These are phyloP conservation scores for Porphyrellus cyaneotinctus DNA, from an alignment of 768 basidiomycete genomes.

Conservation along the genomic window DNA sequence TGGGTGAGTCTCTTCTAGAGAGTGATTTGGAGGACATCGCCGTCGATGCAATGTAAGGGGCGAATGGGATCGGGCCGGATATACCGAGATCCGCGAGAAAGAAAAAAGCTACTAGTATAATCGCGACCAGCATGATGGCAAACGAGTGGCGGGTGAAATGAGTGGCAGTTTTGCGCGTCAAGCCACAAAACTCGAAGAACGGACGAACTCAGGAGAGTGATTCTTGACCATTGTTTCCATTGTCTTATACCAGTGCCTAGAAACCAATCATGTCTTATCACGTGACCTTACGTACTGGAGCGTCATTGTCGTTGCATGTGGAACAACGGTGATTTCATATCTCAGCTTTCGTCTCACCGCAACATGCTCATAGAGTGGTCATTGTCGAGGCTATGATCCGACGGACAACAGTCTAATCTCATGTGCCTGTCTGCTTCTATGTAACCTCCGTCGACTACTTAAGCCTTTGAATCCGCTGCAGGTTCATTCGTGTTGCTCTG, in stretches of 20 bases:
- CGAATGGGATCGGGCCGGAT: constrained; percentile 14
- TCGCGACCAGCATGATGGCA: constrained; percentile 17
- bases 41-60: neutral
- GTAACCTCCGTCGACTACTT: neutral
- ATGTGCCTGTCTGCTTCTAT: constrained; percentile 6
- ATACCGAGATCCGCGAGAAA: constrained; percentile 4
- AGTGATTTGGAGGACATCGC: neutral
- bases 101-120: constrained; percentile 12
- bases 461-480: constrained; percentile 9
- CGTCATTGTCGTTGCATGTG: neutral
- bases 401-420: neutral
- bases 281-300: neutral
- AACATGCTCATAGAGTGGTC: neutral
- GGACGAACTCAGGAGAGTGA: neutral
- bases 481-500: neutral
- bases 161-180: constrained; percentile 16
- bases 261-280: neutral
- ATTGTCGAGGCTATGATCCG: neutral
- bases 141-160: constrained; percentile 16
- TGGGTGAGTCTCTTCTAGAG: constrained; percentile 17
- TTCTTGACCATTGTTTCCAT: neutral
- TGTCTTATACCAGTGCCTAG: constrained; percentile 13
- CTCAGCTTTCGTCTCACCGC: neutral
- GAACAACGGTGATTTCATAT: neutral
- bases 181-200: constrained; percentile 7